Base-by-base conservation (phyloP, 1,284 basidiomycete species). In the Melanopsichium pennsylvanicum region DNA sequence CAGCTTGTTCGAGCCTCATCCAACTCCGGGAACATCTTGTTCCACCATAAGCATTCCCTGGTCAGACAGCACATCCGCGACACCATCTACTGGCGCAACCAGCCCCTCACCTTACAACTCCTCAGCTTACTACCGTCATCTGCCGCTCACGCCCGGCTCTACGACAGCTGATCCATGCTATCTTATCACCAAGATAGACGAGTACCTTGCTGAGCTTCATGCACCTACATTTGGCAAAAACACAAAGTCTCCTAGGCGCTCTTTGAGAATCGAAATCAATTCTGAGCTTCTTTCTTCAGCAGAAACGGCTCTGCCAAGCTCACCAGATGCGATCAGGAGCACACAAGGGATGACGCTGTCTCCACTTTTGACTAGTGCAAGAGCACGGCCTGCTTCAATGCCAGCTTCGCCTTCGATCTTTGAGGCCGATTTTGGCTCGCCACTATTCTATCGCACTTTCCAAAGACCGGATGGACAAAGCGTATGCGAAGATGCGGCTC, bases 111-210 rank as follows among this genome's bases (percentile, higher is more conserved):
- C n/a, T n/a, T n/a, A n/a, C n/a, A n/a, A n/a, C n/a, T n/a, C n/a
- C n/a, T n/a, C n/a, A n/a, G 4, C 19, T 5, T 23, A 16, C 16
- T 9, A 37, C 37, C 19, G 34, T 16, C 25, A n/a, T 15, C 26
- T 16, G 12, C 27, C n/a, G n/a, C n/a, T n/a, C n/a, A n/a, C n/a
- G n/a, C n/a, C n/a, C n/a, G n/a, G n/a, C n/a, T n/a, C n/a, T n/a
- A n/a, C n/a, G n/a, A n/a, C n/a, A n/a, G n/a, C n/a, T n/a, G n/a
- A n/a, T n/a, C n/a, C n/a, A n/a, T n/a, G n/a, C n/a, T n/a, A n/a
- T n/a, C n/a, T n/a, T n/a, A n/a, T n/a, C n/a, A 25, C 42, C 27
- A 36, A 58, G 46, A 69, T 69, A 38, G 59, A 69, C 43, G 52
- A 69, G 23, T 69, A 57, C 34, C 45, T 69, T 5, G 48, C 59